phyloP scores from a whole-genome alignment of 2,329 filamentous ascomycete genomes.

The Orbilia oligospora region DNA sequence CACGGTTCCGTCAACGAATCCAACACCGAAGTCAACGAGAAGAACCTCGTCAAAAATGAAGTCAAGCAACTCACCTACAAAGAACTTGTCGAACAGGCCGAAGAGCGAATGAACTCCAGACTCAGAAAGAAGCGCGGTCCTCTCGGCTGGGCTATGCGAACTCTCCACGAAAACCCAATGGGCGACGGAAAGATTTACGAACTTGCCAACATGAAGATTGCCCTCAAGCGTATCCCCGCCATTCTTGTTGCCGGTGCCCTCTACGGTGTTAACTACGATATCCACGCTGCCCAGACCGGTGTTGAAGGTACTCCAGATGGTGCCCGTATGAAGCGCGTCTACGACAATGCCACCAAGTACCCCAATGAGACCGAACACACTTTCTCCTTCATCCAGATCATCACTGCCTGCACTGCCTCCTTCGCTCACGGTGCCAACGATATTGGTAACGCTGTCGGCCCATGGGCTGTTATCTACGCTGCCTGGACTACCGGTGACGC shows the following conservation, averaged over 20 bases:
- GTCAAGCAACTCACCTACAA: conserved; percentile 74
- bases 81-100: conserved; percentile 73
- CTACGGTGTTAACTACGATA: conserved; percentile 86
- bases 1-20: conserved; percentile 62
- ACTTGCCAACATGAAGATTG: conserved; percentile 76
- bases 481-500: conserved; percentile 72
- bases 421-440: conserved; percentile 81
- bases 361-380: conserved; percentile 76
- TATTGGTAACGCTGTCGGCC: conserved; percentile 75
- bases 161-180: conserved; percentile 80
- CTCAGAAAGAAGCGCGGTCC: conserved; percentile 76
- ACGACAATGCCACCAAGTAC: conserved; percentile 71
- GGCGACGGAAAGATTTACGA: conserved; percentile 82
- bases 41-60: conserved; percentile 70
- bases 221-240: conserved; percentile 78
- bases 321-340: conserved; percentile 67
- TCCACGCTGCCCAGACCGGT: conserved; percentile 66
- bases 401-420: conserved; percentile 79
- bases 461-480: conserved; percentile 75
- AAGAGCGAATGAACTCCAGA: conserved; percentile 74
- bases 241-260: conserved; percentile 75
- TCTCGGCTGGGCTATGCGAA: conserved; percentile 87
- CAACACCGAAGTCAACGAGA: conserved; percentile 67
- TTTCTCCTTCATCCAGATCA: conserved; percentile 77
- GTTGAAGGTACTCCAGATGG: conserved; percentile 70